phyloP scores from a whole-genome alignment of 2,329 filamentous ascomycete genomes.

The Amauroascus verrucosus region DNA sequence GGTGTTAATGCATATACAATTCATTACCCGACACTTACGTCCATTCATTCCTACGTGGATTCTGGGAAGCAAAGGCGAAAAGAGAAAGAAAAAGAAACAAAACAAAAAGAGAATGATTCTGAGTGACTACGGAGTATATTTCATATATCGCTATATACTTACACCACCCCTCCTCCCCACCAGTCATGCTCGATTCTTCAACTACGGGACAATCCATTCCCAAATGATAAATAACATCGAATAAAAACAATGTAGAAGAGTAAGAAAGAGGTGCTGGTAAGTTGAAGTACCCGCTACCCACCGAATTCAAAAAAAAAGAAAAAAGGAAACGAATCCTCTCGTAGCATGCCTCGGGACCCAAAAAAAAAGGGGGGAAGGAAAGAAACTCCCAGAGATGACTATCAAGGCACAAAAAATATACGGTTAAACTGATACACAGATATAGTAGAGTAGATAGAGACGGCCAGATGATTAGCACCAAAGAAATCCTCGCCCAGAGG shows the following conservation, averaged over 20 bases:
- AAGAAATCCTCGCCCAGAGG: conserved; percentile 16
- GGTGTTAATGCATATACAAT: conserved; percentile 13
- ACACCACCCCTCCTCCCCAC: background rate
- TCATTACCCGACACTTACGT: no score
- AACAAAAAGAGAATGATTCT: background rate
- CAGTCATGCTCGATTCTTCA: background rate
- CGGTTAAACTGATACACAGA: background rate
- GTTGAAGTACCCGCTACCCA: conserved; percentile 52
- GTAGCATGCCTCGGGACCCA: no score
- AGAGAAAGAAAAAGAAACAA: no score
- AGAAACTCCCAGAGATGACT: background rate
- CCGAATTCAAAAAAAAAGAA: background rate
- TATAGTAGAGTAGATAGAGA: no score
- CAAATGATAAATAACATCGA: background rate
- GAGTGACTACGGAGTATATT: no score
- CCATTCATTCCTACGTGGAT: no score
- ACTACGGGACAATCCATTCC: background rate
- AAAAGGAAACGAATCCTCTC: background rate
- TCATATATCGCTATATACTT: no score
- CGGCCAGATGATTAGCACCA: background rate
- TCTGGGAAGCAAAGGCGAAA: background rate
- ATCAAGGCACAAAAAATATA: background rate
- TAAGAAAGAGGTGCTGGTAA: conserved; percentile 34
- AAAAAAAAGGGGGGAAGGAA: conserved; percentile 1
- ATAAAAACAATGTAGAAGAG: background rate